Evolutionary conservation across 148 eudicot species (phyloP).

Genomic region (Camellia lanceoleosa): DNA sequence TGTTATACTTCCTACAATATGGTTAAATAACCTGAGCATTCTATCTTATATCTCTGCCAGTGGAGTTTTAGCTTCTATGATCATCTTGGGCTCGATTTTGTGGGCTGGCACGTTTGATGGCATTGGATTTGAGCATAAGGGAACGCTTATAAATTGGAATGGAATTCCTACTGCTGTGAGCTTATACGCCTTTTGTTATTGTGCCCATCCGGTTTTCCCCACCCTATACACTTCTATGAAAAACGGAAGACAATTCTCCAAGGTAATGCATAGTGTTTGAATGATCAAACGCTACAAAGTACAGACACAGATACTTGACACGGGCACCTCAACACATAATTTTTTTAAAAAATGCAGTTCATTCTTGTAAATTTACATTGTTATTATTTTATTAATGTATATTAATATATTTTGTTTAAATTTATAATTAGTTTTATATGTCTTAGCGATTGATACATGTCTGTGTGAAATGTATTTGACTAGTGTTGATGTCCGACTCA

Average conservation of each 20-base stretch:
- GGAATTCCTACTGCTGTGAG: slow-evolving; percentile 33
- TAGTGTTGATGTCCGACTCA: no score
- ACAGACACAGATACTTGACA: no score
- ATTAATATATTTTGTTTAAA: no score
- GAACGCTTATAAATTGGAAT: slow-evolving; percentile 15
- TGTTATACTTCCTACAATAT: slow-evolving; percentile 30
- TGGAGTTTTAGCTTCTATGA: slow-evolving; percentile 35
- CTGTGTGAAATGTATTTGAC: no score
- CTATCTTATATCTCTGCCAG: slow-evolving; percentile 41
- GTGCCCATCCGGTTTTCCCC: slow-evolving; percentile 46
- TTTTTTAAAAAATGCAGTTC: no score
- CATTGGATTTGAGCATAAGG: slow-evolving; percentile 31
- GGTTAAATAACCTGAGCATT: slow-evolving; percentile 30
- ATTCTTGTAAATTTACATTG: no score
- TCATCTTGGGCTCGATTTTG: slow-evolving; percentile 22
- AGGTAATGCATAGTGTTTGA: slow-evolving; percentile 14
- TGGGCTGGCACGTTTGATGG: slow-evolving; percentile 37
- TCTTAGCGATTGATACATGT: no score
- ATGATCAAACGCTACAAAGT: no score
- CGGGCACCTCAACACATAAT: no score
- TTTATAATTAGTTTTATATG: no score
- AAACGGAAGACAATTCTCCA: slow-evolving; percentile 27
- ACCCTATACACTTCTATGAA: slow-evolving; percentile 39
- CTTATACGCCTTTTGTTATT: slow-evolving; percentile 37
- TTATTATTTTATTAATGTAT: no score